Conservation (phyloP, 1,284 basidiomycete genomes). For the Malassezia yamatoensis region DNA sequence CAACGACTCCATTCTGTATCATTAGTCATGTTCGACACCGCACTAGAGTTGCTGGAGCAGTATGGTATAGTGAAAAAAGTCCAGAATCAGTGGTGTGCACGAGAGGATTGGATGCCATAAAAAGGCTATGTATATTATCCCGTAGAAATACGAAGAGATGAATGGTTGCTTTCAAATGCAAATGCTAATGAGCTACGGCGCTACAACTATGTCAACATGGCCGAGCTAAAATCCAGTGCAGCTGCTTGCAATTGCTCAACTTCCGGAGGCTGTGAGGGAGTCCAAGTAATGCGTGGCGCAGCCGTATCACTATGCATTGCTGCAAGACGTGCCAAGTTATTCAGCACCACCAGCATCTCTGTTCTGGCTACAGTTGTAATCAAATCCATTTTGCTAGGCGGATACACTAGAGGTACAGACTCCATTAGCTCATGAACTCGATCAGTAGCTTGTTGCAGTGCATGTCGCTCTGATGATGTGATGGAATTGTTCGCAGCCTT, state of each 20-base stretch:
- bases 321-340: slow-evolving; percentile 56
- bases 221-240: slow-evolving; percentile 9
- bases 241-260: slow-evolving; percentile 18
- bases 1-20: not conserved
- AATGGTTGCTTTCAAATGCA: too few species aligned
- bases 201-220: slow-evolving; percentile 9
- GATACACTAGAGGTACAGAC: slow-evolving; percentile 56
- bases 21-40: not conserved
- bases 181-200: not conserved
- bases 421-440: slow-evolving; percentile 21
- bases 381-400: slow-evolving; percentile 51
- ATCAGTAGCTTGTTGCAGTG: slow-evolving; percentile 60
- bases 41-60: not conserved
- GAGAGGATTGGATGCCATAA: not conserved
- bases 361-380: slow-evolving; percentile 56
- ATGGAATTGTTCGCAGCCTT: slow-evolving; percentile 35
- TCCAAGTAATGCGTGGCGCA: slow-evolving; percentile 12
- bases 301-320: slow-evolving; percentile 9
- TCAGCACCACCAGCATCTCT: slow-evolving; percentile 62
- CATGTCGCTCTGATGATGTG: slow-evolving; percentile 50
- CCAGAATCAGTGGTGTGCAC: not conserved
- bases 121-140: not conserved
- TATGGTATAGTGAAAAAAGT: not conserved
- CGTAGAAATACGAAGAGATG: not conserved
- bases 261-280: slow-evolving; percentile 10